These are phyloP conservation scores for Auricularia heimuer DNA, from an alignment of 768 basidiomycete genomes.

Conservation along the genomic window DNA sequence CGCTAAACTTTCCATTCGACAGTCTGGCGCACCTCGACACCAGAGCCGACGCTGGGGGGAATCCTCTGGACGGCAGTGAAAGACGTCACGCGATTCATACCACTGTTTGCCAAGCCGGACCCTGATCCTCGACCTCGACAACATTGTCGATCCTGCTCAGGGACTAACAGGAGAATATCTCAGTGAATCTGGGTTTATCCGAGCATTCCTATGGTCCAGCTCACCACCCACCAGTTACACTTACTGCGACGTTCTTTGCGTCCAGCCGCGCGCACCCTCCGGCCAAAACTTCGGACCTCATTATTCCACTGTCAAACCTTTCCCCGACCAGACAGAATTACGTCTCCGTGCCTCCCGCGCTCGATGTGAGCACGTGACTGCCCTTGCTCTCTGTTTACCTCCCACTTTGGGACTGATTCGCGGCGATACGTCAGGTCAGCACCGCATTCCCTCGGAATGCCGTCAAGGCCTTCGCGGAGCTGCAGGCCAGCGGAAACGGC, in stretches of 20 bases:
- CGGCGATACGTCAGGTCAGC: constrained; percentile 35
- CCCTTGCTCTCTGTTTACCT: background rate
- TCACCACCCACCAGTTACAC: constrained; percentile 34
- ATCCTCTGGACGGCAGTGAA: constrained; percentile 74
- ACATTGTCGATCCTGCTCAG: constrained; percentile 37
- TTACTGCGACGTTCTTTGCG: constrained; percentile 63
- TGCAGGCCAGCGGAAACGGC: constrained; percentile 55
- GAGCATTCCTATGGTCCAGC: background rate
- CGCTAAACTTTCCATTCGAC: background rate
- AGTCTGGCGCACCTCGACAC: constrained; percentile 81
- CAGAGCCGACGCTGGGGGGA: constrained; percentile 56
- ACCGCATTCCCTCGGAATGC: constrained; percentile 63
- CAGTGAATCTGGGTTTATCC: constrained; percentile 29
- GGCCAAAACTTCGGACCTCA: constrained; percentile 48
- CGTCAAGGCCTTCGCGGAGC: constrained; percentile 55
- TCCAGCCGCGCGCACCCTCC: constrained; percentile 48
- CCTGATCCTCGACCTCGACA: constrained; percentile 67
- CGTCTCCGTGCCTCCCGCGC: constrained; percentile 65
- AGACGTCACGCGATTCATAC: constrained; percentile 63
- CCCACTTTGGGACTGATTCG: background rate
- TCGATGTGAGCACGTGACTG: constrained; percentile 38
- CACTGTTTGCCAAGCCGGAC: constrained; percentile 58
- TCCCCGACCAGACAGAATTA: constrained; percentile 54
- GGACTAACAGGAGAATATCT: constrained; percentile 60
- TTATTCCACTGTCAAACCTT: constrained; percentile 62